These are phyloP conservation scores for Ophiosphaerella korrae DNA, from an alignment of 2,329 filamentous ascomycete genomes.

Conservation along the genomic window DNA sequence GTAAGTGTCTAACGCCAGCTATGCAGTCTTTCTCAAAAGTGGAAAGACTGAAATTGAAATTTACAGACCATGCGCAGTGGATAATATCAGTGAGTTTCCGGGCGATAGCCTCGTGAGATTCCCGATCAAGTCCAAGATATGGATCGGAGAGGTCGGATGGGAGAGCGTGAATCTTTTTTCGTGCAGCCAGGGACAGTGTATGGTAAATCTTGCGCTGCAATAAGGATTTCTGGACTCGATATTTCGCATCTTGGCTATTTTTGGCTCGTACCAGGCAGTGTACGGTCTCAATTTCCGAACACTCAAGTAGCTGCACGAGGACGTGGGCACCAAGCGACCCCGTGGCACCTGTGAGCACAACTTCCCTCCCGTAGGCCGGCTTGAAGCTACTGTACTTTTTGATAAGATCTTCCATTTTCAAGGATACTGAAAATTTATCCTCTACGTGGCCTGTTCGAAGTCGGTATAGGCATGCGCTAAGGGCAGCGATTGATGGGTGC, in stretches of 20 bases:
- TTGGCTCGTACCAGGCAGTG: constrained; percentile 60
- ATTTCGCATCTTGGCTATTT: constrained; percentile 35
- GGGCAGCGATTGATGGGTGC: constrained; percentile 54
- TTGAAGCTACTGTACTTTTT: constrained; percentile 50
- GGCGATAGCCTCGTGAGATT: constrained; percentile 16
- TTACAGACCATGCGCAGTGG: constrained; percentile 61
- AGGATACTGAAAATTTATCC: constrained; percentile 43
- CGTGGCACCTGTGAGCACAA: constrained; percentile 66
- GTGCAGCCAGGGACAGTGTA: constrained; percentile 21
- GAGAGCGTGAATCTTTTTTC: constrained; percentile 42
- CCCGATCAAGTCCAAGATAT: constrained; percentile 47
- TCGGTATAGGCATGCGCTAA: constrained; percentile 53
- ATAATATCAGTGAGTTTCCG: constrained; percentile 50
- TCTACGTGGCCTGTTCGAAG: constrained; percentile 47
- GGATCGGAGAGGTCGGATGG: constrained; percentile 47
- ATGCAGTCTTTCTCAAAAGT: constrained; percentile 58
- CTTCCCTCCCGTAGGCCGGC: constrained; percentile 11
- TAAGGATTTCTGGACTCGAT: constrained; percentile 46
- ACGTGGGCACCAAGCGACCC: constrained; percentile 69
- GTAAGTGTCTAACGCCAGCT: constrained; percentile 52
- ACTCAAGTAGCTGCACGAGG: constrained; percentile 45
- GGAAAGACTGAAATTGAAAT: constrained; percentile 59
- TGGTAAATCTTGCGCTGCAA: constrained; percentile 46
- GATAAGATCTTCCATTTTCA: constrained; percentile 54
- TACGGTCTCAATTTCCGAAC: constrained; percentile 45